These are phyloP conservation scores for Lolium rigidum DNA, from an alignment of 176 grass and related monocot species.

Conservation along the genomic window DNA sequence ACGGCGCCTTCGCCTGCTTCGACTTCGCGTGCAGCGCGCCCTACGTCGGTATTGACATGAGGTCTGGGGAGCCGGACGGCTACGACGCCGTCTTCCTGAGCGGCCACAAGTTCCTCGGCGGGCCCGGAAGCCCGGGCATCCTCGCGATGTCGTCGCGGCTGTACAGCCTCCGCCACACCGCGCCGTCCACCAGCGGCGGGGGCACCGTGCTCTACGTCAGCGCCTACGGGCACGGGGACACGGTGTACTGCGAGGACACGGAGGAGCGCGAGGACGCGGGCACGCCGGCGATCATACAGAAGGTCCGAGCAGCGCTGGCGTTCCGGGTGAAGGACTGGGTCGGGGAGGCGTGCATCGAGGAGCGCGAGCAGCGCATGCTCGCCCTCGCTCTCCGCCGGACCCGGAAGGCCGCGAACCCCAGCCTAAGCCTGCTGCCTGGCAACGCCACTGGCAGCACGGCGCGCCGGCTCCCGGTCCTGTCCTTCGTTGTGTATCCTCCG, in stretches of 20 bases:
- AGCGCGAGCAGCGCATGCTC: slow-evolving; percentile 36
- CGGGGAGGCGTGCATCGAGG: slow-evolving; percentile 51
- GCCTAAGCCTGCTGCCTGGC: slow-evolving; percentile 51
- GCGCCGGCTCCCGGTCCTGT: slow-evolving; percentile 66
- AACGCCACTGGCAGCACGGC: slow-evolving; percentile 2
- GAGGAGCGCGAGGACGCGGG: slow-evolving; percentile 84
- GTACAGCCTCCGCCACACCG: slow-evolving; percentile 53
- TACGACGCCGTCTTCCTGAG: slow-evolving; percentile 87
- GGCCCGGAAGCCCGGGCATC: slow-evolving; percentile 69
- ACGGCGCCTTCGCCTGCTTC: slow-evolving; percentile 82
- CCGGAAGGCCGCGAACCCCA: slow-evolving; percentile 40
- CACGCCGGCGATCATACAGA: slow-evolving; percentile 80
- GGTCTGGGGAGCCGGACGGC: slow-evolving; percentile 55
- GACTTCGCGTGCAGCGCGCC: slow-evolving; percentile 74
- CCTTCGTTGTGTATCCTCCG: slow-evolving; percentile 59
- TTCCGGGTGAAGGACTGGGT: slow-evolving; percentile 84
- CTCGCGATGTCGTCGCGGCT: slow-evolving; percentile 73
- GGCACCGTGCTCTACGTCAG: slow-evolving; percentile 83
- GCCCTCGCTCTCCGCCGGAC: slow-evolving; percentile 19
- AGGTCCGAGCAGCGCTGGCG: slow-evolving; percentile 64
- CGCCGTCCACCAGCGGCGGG: slow-evolving; percentile 77
- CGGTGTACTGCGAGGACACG: slow-evolving; percentile 62
- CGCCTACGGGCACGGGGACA: slow-evolving; percentile 63
- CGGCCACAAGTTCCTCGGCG: slow-evolving; percentile 80
- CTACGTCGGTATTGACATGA: slow-evolving; percentile 62